Evolutionary conservation across 2,329 filamentous ascomycete species (phyloP).

Genomic region (Pseudocercospora pini-densiflorae): DNA sequence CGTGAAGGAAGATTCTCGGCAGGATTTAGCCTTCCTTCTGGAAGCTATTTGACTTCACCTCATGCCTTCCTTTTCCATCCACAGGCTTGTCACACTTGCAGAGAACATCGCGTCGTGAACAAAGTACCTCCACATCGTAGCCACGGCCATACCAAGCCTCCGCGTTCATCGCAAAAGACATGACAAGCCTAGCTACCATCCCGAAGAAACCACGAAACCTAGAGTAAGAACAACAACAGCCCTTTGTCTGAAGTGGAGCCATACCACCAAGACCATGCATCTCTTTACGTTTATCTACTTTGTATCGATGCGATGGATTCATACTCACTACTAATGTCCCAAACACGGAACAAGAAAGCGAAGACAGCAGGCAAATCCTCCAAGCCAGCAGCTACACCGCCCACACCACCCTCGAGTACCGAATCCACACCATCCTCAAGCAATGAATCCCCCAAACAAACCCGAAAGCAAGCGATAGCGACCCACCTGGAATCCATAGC

Average conservation of each 20-base stretch:
- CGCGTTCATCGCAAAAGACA: background rate
- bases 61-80: background rate
- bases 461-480: background rate
- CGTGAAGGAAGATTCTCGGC: background rate
- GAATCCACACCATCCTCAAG: too few relatives aligned
- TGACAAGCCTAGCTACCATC: background rate
- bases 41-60: background rate
- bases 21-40: background rate
- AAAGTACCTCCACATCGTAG: background rate
- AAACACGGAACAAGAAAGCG: background rate
- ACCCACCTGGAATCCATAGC: slow-evolving; percentile 3
- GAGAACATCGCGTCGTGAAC: background rate
- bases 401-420: background rate
- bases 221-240: background rate
- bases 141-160: background rate
- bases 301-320: background rate
- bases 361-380: background rate
- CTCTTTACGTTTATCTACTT: background rate
- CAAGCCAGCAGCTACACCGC: background rate
- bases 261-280: background rate
- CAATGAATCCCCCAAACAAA: too few relatives aligned
- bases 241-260: background rate
- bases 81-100: too few relatives aligned
- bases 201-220: slow-evolving; percentile 5
- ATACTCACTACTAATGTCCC: background rate